Evolutionary conservation across 768 basidiomycete species (phyloP), one percentile per base, ranked within the genome.

Genomic region (Lyophyllum semitale): DNA sequence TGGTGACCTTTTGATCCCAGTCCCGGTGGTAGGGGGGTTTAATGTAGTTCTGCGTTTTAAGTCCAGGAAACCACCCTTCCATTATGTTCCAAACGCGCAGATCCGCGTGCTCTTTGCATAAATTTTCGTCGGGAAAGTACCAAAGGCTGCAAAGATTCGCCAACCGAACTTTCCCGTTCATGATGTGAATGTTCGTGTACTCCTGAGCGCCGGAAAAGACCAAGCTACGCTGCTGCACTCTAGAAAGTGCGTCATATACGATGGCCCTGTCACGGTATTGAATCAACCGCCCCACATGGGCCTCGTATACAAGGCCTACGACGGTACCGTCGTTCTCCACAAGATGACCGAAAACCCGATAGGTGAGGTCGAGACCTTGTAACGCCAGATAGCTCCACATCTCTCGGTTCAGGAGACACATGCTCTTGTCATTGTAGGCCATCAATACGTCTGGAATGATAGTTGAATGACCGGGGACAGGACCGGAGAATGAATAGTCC

Each of bases 301-400:
- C 67, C 48, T 77, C 74, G n/a, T 63, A 65, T 1, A 75, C 67
- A 11, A 75, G 49, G 8, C 74, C 75, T 18, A 72, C 61, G n/a
- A 76, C 50, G 3, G 64, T 49, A 1, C 68, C 71, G 22, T 73
- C 65, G 37, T 59, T 54, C n/a, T 65, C 62, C 8, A 74, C 55
- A 6, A 73, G 55, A 50, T 74, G 72, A 1, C 71, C 75, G 44
- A 70, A 64, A 32, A 73, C 66, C 30, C 71, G 67, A 42, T 67
- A 75, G 1, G 69, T 73, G 9, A 78, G 57, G 58, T 74, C 73
- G 11, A 73, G 58, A 13, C 69, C 71, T 29, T 67, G 57, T 17
- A 73, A 50, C 8, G 58, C 53, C 13, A 65, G 63, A 44, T 70
- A 63, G 2, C 66, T 71, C 53, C 51, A 48, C 73, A 77, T 75